phyloP scores from a whole-genome alignment of 176 grass and related monocot genomes.

The Themeda triandra region DNA sequence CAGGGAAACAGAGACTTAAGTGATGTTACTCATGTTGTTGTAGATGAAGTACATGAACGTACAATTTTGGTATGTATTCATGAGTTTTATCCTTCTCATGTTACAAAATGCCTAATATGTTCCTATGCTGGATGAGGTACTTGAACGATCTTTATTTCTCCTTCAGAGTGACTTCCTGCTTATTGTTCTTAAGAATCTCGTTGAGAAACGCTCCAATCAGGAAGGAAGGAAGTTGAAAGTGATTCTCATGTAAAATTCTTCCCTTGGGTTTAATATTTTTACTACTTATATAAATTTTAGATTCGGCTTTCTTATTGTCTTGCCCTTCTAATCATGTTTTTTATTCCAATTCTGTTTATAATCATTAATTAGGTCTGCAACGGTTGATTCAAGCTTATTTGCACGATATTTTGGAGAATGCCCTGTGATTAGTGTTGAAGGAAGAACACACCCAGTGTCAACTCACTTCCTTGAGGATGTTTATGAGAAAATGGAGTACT shows the following conservation, averaged over 20 bases:
- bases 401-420: slow-evolving; percentile 83
- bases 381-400: slow-evolving; percentile 90
- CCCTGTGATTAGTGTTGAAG: slow-evolving; percentile 94
- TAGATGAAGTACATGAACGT: slow-evolving; percentile 96
- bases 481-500: slow-evolving; percentile 87
- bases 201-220: slow-evolving; percentile 71
- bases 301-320: slow-evolving; percentile 2
- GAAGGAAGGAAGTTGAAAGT: slow-evolving; percentile 74
- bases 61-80: slow-evolving; percentile 81
- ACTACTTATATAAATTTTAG: slow-evolving; percentile 4
- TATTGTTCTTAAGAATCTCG: slow-evolving; percentile 81
- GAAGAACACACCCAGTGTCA: slow-evolving; percentile 95
- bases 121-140: slow-evolving; percentile 40
- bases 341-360: slow-evolving; percentile 28
- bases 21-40: slow-evolving; percentile 90
- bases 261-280: not conserved
- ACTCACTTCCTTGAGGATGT: slow-evolving; percentile 87
- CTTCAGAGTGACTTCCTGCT: slow-evolving; percentile 86
- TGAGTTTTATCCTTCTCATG: slow-evolving; percentile 20
- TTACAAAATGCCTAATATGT: slow-evolving; percentile 22
- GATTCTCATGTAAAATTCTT: slow-evolving; percentile 77
- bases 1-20: slow-evolving; percentile 87
- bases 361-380: slow-evolving; percentile 68
- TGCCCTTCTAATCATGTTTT: slow-evolving; percentile 3
- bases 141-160: slow-evolving; percentile 29